phyloP scores from a whole-genome alignment of 768 basidiomycete species.

The Trametes cingulata region DNA sequence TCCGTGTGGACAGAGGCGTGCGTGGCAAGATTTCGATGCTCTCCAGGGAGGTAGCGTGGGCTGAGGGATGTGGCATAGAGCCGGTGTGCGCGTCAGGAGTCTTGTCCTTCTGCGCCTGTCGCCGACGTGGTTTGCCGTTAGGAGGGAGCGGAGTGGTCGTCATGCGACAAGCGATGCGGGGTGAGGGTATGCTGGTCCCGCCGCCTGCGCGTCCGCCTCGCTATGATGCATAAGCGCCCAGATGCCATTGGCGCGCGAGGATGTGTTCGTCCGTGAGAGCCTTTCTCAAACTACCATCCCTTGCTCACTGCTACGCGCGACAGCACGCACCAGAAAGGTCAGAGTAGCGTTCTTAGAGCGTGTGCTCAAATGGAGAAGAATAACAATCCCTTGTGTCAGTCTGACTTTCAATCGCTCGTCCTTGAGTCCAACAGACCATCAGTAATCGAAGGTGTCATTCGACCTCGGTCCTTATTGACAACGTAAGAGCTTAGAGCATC shows the following conservation, averaged over 20 bases:
- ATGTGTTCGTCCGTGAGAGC: too few relatives aligned
- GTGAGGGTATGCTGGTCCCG: not conserved
- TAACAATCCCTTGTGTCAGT: too few relatives aligned
- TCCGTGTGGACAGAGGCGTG: constrained; percentile 28
- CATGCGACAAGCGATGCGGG: constrained; percentile 16
- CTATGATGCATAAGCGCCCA: not conserved
- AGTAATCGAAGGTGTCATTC: too few relatives aligned
- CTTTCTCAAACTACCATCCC: not conserved
- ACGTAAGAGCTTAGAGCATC: too few relatives aligned
- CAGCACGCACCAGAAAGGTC: too few relatives aligned
- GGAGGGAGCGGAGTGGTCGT: constrained; percentile 3
- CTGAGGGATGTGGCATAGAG: constrained; percentile 26
- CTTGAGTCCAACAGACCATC: too few relatives aligned
- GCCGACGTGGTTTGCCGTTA: constrained; percentile 17
- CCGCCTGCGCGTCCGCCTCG: not conserved
- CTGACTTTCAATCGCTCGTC: too few relatives aligned
- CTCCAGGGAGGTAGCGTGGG: constrained; percentile 30
- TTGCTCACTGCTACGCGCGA: too few relatives aligned
- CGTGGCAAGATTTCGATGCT: constrained; percentile 32
- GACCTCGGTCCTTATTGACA: too few relatives aligned
- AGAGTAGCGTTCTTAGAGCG: too few relatives aligned
- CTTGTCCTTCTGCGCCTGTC: constrained; percentile 8
- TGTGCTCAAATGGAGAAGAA: too few relatives aligned
- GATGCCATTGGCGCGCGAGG: not conserved
- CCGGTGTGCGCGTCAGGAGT: constrained; percentile 10